Base-by-base conservation (phyloP, 441 rosid genomes). In the Gossypium lobatum region DNA sequence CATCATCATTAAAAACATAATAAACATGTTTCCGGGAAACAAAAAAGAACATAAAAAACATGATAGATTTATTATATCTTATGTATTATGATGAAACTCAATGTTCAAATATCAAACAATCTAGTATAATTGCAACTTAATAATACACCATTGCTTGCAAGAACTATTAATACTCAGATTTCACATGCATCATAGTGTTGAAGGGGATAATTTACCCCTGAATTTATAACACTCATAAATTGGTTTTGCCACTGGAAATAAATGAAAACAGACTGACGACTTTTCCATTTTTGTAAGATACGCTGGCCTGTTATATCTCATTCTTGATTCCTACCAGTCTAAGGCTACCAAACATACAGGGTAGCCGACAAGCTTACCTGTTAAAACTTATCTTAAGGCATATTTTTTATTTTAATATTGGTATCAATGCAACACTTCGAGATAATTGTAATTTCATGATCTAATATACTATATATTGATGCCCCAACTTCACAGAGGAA, bases 101-200 rank as follows among this genome's bases (percentile, higher is more conserved):
- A 11, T 18, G 20, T 17, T 54, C 18, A 62, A 34, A 57, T 2
- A 54, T 45, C 61, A 18, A 11, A 37, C 53, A 34, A 31, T 54
- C 58, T 55, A 37, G 74, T 45, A 6, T 14, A 28, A 45, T 72
- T 39, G 66, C 20, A 17, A 25, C 57, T 8, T 71, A 16, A 58
- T 77, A 55, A 46, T 76, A 86, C 92, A 20, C 95, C 93, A 2
- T 85, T 90, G 80, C 85, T 93, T 31, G 69, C 75, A 8, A 55
- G 9, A 14, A 16, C 0, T 8, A 4, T n/a, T 9, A 1, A 23
- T 48, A 21, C 48, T 34, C 10, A 63, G 23, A 65, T 65, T 62
- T 8, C 31, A 23, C 45, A 6, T 39, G 46, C 60, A 58, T 45
- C 69, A 50, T 4, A 57, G 7, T 25, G 69, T 39, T 31, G 14